A percentile compares a stretch with the other conserved stretches of the same genome.
phyloP scores from a whole-genome alignment of 768 basidiomycete genomes.

The Tremella fuciformis region DNA sequence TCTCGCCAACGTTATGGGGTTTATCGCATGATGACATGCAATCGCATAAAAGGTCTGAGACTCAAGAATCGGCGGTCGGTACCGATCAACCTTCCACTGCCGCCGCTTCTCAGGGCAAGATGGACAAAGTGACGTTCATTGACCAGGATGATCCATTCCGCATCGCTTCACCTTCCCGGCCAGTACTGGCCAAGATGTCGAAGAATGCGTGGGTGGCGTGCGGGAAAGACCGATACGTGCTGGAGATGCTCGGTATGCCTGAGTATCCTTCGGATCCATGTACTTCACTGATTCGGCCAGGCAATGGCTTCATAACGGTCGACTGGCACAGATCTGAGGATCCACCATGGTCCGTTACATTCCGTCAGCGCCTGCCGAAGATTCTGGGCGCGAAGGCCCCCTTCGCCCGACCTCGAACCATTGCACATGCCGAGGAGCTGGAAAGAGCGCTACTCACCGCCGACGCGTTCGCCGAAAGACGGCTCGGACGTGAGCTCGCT shows the following conservation, averaged over 20 bases:
- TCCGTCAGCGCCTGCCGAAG: constrained; percentile 24
- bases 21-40: constrained; percentile 57
- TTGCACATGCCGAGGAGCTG: constrained; percentile 35
- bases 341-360: constrained; percentile 23
- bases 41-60: neutral
- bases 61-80: constrained; percentile 6
- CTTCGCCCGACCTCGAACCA: constrained; percentile 4
- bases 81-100: neutral
- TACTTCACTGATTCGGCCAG: constrained; percentile 6
- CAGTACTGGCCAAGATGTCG: constrained; percentile 16
- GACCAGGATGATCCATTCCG: constrained; percentile 43
- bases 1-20: constrained; percentile 78
- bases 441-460: constrained; percentile 38
- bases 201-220: constrained; percentile 37
- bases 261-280: neutral
- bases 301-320: constrained; percentile 32
- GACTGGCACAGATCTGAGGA: constrained; percentile 13
- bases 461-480: constrained; percentile 33
- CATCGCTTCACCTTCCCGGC: constrained; percentile 2
- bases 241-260: constrained; percentile 35
- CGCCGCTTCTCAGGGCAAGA: constrained; percentile 59
- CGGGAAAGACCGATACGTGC: constrained; percentile 12
- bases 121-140: constrained; percentile 46
- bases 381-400: constrained; percentile 7
- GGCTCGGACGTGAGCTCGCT: constrained; percentile 24